Evolutionary conservation across 352 stramenopile species (phyloP).

Genomic region (Thalassiosira pacifica): DNA sequence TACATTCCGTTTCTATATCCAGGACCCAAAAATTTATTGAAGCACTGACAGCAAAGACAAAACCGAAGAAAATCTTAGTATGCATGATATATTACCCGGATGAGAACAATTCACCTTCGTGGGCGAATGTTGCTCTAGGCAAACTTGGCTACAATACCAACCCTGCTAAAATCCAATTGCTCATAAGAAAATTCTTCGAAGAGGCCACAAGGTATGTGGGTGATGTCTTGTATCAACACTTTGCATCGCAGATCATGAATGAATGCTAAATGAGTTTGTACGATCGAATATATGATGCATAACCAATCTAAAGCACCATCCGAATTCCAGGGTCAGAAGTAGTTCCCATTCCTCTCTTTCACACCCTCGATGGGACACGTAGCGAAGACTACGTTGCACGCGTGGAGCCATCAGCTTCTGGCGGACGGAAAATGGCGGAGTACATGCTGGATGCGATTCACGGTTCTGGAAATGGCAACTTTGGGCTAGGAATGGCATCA

Average conservation of each 20-base stretch:
- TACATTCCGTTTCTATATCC: too few relatives aligned
- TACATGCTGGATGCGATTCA: conserved; percentile 79
- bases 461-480: conserved; percentile 6
- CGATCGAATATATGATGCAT: not conserved
- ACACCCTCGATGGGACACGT: conserved; percentile 79
- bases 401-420: conserved; percentile 80
- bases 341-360: conserved; percentile 80
- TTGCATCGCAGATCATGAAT: not conserved
- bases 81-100: conserved; percentile 88
- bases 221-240: not conserved
- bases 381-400: conserved; percentile 81
- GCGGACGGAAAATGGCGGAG: conserved; percentile 85
- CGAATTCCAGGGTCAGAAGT: conserved; percentile 74
- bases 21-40: conserved; percentile 79
- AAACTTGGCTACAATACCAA: conserved; percentile 80
- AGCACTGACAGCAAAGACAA: conserved; percentile 76
- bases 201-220: conserved; percentile 74
- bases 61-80: conserved; percentile 83
- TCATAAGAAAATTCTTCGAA: conserved; percentile 82
- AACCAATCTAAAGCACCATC: conserved; percentile 65
- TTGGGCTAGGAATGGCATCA: not conserved
- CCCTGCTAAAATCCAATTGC: conserved; percentile 75
- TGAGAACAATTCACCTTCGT: conserved; percentile 72
- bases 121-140: conserved; percentile 77
- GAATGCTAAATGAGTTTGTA: not conserved